Conservation (phyloP, 176 grass and related monocot species). For the Secale cereale region DNA sequence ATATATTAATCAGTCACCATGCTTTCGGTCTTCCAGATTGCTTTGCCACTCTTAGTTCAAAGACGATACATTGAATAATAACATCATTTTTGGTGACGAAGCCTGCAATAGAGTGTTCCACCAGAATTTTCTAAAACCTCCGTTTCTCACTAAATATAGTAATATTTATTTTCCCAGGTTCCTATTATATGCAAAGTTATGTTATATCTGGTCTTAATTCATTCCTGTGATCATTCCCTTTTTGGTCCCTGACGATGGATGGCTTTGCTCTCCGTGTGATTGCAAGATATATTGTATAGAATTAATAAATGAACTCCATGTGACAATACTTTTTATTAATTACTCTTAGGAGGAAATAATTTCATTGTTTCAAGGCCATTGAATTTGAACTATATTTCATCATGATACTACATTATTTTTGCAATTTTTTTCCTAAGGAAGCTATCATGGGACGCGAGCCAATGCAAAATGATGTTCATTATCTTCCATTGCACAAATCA, state of each 20-base stretch:
- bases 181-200: neutral
- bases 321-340: slow-evolving; percentile 41
- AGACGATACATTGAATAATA: slow-evolving; percentile 48
- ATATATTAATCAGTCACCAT: neutral
- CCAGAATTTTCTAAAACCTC: slow-evolving; percentile 78
- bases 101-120: slow-evolving; percentile 71
- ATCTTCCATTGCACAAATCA: slow-evolving; percentile 77
- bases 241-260: slow-evolving; percentile 69
- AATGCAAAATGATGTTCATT: slow-evolving; percentile 38
- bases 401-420: slow-evolving; percentile 22
- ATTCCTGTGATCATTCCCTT: neutral
- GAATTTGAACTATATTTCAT: slow-evolving; percentile 7
- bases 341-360: slow-evolving; percentile 77
- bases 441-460: slow-evolving; percentile 33
- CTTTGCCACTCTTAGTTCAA: slow-evolving; percentile 70
- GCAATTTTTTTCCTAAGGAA: slow-evolving; percentile 78
- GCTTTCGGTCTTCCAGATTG: slow-evolving; percentile 50
- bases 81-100: slow-evolving; percentile 90
- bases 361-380: neutral
- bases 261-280: slow-evolving; percentile 81
- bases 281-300: slow-evolving; percentile 83
- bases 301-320: slow-evolving; percentile 70
- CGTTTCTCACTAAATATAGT: slow-evolving; percentile 74
- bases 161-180: slow-evolving; percentile 25
- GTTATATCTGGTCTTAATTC: neutral